Conservation (phyloP, 805 yeast genomes). For the Metschnikowia bowlesiae region DNA sequence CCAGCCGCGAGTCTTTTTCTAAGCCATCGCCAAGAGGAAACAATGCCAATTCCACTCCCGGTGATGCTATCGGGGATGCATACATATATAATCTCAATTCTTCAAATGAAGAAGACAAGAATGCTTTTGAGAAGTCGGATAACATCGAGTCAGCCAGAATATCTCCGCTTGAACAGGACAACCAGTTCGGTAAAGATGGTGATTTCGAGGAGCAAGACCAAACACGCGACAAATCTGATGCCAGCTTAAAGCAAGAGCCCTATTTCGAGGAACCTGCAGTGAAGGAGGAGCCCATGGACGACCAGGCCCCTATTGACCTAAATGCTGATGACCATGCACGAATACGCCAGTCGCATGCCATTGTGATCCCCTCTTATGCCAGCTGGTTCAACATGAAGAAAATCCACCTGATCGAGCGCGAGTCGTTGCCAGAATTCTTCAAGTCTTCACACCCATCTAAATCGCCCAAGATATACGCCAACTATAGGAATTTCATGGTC, state of each 20-base stretch:
- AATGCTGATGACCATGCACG: slow-evolving; percentile 16
- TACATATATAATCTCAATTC: neutral
- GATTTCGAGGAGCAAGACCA: neutral
- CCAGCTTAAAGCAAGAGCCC: neutral
- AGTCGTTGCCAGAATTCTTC: slow-evolving; percentile 86
- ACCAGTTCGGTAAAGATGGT: neutral
- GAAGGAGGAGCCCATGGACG: neutral
- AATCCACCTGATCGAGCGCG: slow-evolving; percentile 73
- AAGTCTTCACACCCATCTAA: slow-evolving; percentile 66
- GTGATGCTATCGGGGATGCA: slow-evolving; percentile 3
- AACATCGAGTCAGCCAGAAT: neutral
- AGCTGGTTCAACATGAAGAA: slow-evolving; percentile 76
- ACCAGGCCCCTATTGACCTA: slow-evolving; percentile 7
- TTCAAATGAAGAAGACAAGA: neutral
- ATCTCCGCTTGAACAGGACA: neutral
- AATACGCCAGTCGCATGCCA: slow-evolving; percentile 70
- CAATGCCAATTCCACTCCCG: neutral
- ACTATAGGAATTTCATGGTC: slow-evolving; percentile 83
- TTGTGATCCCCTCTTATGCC: slow-evolving; percentile 82
- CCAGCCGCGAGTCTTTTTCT: neutral
- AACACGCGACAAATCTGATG: neutral
- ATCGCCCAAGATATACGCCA: slow-evolving; percentile 74
- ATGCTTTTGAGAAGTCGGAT: neutral
- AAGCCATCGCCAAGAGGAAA: neutral
- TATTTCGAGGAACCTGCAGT: neutral